Base-by-base conservation (phyloP, 78 protist genomes). In the Polysphondylium violaceum region DNA sequence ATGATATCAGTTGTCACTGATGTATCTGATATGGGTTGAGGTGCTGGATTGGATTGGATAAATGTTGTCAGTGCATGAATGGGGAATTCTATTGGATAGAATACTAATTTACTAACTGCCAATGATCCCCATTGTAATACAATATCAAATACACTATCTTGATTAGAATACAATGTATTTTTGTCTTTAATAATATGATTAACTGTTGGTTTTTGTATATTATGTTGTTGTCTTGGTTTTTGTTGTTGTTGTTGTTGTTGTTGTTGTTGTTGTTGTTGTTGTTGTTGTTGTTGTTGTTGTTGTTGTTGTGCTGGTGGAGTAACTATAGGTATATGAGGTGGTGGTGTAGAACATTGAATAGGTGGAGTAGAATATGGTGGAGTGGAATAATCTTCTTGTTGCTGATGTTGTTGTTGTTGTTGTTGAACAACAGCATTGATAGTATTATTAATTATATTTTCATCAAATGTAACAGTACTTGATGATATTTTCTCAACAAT, bases 51-150 rank as follows among this genome's bases (percentile, higher is more conserved):
- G 31, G 89, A 68, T 40, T 81, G 89, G 14, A 81, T 81, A 55
- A 81, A 81, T 1, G 89, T 81, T n/a, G 89, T 81, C 41, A 81
- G 55, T 7, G 89, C 89, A 67, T 81, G 89, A 38, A 81, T 56
- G 8, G 89, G 89, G 74, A 81, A 81, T 61, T 81, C 89, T 5
- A 81, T 25, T 16, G 89, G 89, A 31, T 53, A 73, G 63, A 81
- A 81, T 55, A 81, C 29, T 23, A 81, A 19, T 44, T 81, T 81
- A 38, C 89, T 81, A 11, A 14, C 33, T 47, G 89, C 89, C 43
- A 81, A 55, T 38, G 89, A 81, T 33, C 72, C 50, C 89, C 89
- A 81, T 29, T 81, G 89, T 40, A 81, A 67, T 14, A 81, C 19
- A 9, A 81, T 58, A 81, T 81, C 89, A 55, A 81, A 81, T 58